These are phyloP conservation scores for Fusarium sublunatum DNA, from an alignment of 2,329 filamentous ascomycete genomes.

Conservation along the genomic window DNA sequence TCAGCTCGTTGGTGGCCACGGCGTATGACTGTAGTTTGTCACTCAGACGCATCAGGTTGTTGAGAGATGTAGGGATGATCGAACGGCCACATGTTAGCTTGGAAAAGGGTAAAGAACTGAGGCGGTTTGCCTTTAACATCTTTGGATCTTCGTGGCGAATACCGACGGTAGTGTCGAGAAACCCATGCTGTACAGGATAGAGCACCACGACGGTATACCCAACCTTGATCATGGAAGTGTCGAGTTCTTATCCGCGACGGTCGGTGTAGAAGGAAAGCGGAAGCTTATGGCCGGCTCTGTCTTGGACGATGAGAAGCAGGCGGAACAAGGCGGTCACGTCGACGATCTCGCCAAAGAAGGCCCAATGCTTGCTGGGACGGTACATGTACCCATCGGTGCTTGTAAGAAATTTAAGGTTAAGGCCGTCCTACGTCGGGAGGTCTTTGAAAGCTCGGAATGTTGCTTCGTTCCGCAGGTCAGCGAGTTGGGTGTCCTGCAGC, in stretches of 20 bases:
- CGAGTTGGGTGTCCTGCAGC: background rate
- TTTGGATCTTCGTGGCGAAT: constrained; percentile 5
- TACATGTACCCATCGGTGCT: background rate
- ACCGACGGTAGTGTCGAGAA: background rate
- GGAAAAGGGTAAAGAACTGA: background rate
- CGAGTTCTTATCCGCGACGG: background rate
- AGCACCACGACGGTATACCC: constrained; percentile 23
- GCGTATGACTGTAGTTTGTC: constrained; percentile 20
- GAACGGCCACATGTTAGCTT: background rate
- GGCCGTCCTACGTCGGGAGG: background rate
- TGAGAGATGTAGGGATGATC: constrained; percentile 21
- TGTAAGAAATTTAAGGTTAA: background rate
- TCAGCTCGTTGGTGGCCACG: background rate
- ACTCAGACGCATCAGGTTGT: constrained; percentile 16
- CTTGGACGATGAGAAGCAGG: constrained; percentile 14
- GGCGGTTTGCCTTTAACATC: constrained; percentile 6
- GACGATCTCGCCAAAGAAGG: constrained; percentile 29
- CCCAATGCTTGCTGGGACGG: constrained; percentile 23
- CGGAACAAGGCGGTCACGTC: background rate
- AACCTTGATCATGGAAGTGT: background rate
- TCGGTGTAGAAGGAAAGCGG: constrained; percentile 12
- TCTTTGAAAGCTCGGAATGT: constrained; percentile 14
- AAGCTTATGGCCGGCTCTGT: constrained; percentile 10
- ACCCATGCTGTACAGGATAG: constrained; percentile 10
- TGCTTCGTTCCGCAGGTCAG: constrained; percentile 2